These are phyloP conservation scores for Talaromyces sp. DNA, from an alignment of 2,329 filamentous ascomycete species.

Conservation along the genomic window DNA sequence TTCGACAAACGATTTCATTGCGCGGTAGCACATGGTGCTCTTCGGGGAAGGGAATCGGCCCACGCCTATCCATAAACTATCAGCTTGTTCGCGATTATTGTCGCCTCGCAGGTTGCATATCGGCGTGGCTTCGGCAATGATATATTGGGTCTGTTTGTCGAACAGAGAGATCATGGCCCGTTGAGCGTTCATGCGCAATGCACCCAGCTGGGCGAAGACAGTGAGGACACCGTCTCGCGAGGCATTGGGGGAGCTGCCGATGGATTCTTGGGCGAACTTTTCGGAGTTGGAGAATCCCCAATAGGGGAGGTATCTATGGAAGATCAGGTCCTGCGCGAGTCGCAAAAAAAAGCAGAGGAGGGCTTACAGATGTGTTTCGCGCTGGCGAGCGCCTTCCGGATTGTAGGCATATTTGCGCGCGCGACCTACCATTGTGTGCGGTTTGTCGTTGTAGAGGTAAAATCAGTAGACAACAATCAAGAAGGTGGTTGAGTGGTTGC, in stretches of 20 bases:
- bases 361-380: neutral
- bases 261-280: neutral
- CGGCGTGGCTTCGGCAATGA: neutral
- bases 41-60: neutral
- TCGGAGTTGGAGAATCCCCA: neutral
- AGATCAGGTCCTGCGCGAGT: neutral
- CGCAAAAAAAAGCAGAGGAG: neutral
- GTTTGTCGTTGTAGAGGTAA: neutral
- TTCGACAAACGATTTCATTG: neutral
- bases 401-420: neutral
- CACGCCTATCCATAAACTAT: neutral
- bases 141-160: constrained; percentile 28
- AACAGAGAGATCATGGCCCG: constrained; percentile 53
- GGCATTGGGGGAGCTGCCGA: neutral
- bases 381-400: neutral
- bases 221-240: constrained; percentile 41
- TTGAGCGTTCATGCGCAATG: constrained; percentile 42
- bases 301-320: neutral
- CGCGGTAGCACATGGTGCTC: neutral
- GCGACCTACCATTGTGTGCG: neutral
- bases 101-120: neutral
- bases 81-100: neutral
- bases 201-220: constrained; percentile 51
- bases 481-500: neutral
- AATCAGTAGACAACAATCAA: too few relatives aligned